Base-by-base conservation (phyloP, 192 early-diverging fungal species). In the Mycoemilia scoparia region DNA sequence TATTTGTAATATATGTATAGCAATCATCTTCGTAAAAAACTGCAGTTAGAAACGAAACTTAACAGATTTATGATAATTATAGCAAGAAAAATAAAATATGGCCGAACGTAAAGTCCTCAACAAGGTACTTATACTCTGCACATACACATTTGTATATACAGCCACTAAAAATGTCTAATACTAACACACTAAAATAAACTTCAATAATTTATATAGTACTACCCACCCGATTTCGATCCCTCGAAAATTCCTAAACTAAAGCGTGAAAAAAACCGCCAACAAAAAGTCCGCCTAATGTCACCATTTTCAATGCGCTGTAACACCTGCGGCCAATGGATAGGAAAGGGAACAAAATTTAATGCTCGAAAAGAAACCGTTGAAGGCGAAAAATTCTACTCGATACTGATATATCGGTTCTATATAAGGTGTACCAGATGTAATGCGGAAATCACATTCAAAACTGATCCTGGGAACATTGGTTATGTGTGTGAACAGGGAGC, bases 231-330 rank as follows among this genome's bases (percentile, higher is more conserved):
- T 55, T 97, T 97, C 51, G 92, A 93, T 53, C 92, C 92, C 21
- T 63, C 84, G n/a, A 78, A 84, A 60, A 82, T 91, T 43, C 84
- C 81, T 5, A 67, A 77, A 36, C 71, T 85, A 28, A 85, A 79
- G 28, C 70, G 67, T 32, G 69, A 76, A 25, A 84, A 81, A 45
- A 76, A 77, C 69, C 66, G 64, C 15, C 86, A 92, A 35, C 82
- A 87, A 47, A 98, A 91, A 43, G 95, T 99, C 13, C 88, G 95
- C 15, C 72, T 99, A 14, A 93, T 93, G 82, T 76, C 95, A 3
- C 95, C 95, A 5, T 99, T 92, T 48, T 91, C 95, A 2, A 99
- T 99, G 95, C 81, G 82, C 25, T 99, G 95, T 64, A 69, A 68
- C 24, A 82, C 82, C 5, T 96, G 95, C 39, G 88, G 90, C 7